Evolutionary conservation across 108 stramenopile species (phyloP).

Genomic region (Thalassiosira profunda): DNA sequence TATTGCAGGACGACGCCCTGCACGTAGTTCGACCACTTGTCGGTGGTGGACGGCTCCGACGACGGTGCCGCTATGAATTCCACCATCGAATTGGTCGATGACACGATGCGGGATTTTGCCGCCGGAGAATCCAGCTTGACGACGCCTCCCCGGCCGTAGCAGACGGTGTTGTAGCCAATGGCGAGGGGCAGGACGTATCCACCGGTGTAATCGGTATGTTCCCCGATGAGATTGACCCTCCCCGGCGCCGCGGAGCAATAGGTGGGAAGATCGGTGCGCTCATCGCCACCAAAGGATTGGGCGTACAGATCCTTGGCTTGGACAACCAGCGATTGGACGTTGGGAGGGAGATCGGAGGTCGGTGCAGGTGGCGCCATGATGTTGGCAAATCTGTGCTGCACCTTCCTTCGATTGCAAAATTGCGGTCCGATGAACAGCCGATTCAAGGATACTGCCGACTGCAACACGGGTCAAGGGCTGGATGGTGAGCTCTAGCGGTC

Average conservation of each 20-base stretch:
- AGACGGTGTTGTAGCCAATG: slow-evolving; percentile 79
- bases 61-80: slow-evolving; percentile 48
- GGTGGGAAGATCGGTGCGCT: background rate
- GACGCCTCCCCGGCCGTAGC: slow-evolving; percentile 64
- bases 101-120: slow-evolving; percentile 56
- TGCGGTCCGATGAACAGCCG: too few species aligned
- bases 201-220: slow-evolving; percentile 98
- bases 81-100: slow-evolving; percentile 39
- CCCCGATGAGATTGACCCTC: slow-evolving; percentile 93
- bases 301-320: slow-evolving; percentile 46
- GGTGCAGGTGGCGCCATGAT: too few species aligned
- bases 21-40: slow-evolving; percentile 92
- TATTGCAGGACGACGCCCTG: slow-evolving; percentile 91
- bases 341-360: too few species aligned
- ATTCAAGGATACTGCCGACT: too few species aligned
- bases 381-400: too few species aligned
- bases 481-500: too few species aligned
- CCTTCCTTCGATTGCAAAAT: too few species aligned
- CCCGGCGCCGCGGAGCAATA: slow-evolving; percentile 70
- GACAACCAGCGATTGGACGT: slow-evolving; percentile 26
- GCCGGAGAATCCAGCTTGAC: slow-evolving; percentile 7
- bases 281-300: slow-evolving; percentile 13
- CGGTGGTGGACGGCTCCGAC: slow-evolving; percentile 44
- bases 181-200: slow-evolving; percentile 96
- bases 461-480: too few species aligned